phyloP scores from a whole-genome alignment of 2,329 filamentous ascomycete species.

The Trichophyton mentagrophytes region DNA sequence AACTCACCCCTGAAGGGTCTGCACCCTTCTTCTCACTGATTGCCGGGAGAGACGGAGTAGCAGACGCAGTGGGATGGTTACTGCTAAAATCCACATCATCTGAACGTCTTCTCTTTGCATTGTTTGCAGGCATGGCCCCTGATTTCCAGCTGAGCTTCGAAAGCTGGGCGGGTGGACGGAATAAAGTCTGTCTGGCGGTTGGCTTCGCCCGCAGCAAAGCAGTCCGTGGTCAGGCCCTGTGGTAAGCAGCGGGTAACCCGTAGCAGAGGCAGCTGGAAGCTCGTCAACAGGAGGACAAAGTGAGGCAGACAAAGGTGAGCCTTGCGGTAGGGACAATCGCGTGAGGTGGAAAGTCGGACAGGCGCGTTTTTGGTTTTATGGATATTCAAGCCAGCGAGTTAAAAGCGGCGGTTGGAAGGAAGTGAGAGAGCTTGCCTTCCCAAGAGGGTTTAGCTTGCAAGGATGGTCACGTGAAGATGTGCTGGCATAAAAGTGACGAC shows the following conservation, averaged over 20 bases:
- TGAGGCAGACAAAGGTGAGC: not conserved
- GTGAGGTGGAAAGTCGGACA: not conserved
- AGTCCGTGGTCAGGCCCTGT: not conserved
- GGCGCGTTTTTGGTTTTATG: not conserved
- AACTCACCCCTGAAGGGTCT: constrained; percentile 2
- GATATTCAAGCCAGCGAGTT: no score
- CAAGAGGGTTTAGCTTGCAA: no score
- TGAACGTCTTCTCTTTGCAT: not conserved
- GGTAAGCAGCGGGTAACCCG: not conserved
- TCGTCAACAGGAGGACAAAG: not conserved
- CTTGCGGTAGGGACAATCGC: not conserved
- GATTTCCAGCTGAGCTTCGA: not conserved
- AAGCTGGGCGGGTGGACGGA: not conserved
- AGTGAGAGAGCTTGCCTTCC: not conserved
- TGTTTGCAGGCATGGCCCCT: not conserved
- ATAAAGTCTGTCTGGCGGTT: not conserved
- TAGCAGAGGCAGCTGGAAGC: not conserved
- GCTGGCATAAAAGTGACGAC: no score
- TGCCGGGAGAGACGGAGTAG: not conserved
- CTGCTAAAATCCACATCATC: constrained; percentile 1
- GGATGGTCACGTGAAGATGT: not conserved
- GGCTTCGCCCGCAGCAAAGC: not conserved
- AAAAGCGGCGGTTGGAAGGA: no score
- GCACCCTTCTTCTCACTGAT: not conserved
- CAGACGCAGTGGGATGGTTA: not conserved